Evolutionary conservation across 768 basidiomycete genomes (phyloP).

Genomic region (Grammothele lineata): DNA sequence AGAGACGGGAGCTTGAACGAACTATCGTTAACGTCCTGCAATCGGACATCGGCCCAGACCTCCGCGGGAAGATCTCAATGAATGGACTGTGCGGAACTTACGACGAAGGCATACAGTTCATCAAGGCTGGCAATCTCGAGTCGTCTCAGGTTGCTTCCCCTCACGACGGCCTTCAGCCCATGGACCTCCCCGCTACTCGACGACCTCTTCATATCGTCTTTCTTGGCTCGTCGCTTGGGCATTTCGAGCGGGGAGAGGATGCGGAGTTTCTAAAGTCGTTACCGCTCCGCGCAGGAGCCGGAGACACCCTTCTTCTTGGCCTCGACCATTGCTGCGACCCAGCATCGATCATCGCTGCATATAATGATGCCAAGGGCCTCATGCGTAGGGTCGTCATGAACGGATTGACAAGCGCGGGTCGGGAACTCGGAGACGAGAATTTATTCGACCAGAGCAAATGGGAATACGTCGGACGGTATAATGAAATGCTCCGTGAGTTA

Average conservation of each 20-base stretch:
- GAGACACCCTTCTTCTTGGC: constrained; percentile 87
- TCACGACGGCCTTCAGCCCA: too few relatives aligned
- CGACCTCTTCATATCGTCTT: constrained; percentile 80
- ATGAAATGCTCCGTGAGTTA: constrained; percentile 47
- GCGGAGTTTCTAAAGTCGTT: constrained; percentile 71
- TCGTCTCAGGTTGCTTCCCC: too few relatives aligned
- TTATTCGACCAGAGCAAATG: constrained; percentile 66
- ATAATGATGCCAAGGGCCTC: constrained; percentile 74
- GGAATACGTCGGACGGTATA: constrained; percentile 64
- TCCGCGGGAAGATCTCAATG: constrained; percentile 70
- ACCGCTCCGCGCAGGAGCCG: constrained; percentile 67
- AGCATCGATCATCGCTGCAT: constrained; percentile 73
- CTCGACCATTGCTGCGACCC: constrained; percentile 79
- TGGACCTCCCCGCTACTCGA: constrained; percentile 41
- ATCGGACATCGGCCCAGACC: constrained; percentile 56
- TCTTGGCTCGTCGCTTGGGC: constrained; percentile 89
- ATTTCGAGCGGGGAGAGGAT: constrained; percentile 72
- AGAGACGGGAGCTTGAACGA: constrained; percentile 78
- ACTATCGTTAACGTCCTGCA: constrained; percentile 63
- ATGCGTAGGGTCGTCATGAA: constrained; percentile 84
- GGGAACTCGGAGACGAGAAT: constrained; percentile 59
- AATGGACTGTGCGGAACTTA: constrained; percentile 91
- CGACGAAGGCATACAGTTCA: constrained; percentile 80
- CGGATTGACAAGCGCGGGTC: constrained; percentile 66
- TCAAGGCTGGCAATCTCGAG: constrained; percentile 59